Evolutionary conservation across 371 early-diverging fungal genomes (phyloP), one percentile per base, ranked within the genome.

Genomic region (Sporodiniella umbellata): DNA sequence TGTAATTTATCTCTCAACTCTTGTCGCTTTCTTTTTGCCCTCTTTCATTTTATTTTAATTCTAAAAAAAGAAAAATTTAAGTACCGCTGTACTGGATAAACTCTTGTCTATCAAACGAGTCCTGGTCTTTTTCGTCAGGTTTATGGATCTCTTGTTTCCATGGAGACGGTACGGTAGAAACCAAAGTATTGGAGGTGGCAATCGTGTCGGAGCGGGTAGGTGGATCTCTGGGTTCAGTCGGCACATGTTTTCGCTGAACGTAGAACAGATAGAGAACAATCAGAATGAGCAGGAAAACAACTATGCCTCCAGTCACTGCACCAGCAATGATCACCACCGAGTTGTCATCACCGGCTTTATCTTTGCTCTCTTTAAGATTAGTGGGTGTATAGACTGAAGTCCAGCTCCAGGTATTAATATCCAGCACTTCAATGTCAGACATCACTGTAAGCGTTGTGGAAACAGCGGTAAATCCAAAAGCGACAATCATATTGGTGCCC

Each of bases 401-500:
- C 73, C 73, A 72, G 57, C 69, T 72, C 73, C 73, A 72, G 1
- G 69, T 64, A n/a, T 24, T 55, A 0, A 55, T 58, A 56, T 72
- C 73, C 22, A 72, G 42, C 7, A 69, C 67, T 33, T 72, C 73
- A 19, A 72, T 66, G 48, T 72, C 73, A 18, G 73, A 61, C 60
- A 72, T 56, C 14, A 69, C 62, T 0, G 73, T 66, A 8, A 72
- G 30, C 11, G 73, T 53, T 0, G 69, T 72, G 1, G 69, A 68
- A 19, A 72, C 73, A 19, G 67, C 73, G 42, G 73, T 69, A 48
- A 72, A 72, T 28, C 73, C 73, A 60, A 72, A 72, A 1, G 73
- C 73, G 15, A 72, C 73, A 40, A 72, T 64, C 73, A 72, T 72
- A 35, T 69, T 72, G 7, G 64, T 69, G 15, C 66, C 64, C 15